Evolutionary conservation across 495 filamentous ascomycete species (phyloP), one percentile per base, ranked within the genome.

Genomic region (Jackrogersella minutella): DNA sequence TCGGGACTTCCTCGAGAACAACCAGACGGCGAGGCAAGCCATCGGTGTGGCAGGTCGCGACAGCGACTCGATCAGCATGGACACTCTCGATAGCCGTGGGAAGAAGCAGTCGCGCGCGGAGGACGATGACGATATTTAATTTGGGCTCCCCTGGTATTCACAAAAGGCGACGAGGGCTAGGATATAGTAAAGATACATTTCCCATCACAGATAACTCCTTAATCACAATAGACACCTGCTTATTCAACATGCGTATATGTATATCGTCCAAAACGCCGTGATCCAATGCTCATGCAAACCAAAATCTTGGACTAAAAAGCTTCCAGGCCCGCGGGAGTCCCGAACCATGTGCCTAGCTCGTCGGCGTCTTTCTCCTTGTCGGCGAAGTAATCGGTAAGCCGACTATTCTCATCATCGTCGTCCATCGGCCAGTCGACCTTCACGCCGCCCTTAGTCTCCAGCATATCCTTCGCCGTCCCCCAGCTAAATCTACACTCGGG

Each of bases 401-500:
- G 84, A 69, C 84, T 83, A 14, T 80, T 84, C 41, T 82, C 84
- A 19, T 78, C 91, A 37, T 90, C 87, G 0, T 90, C 88, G 10
- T 90, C 89, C 4, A 76, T 80, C 0, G 92, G 91, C 95, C 95
- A 99, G 34, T 97, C 93, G 1, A 96, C 90, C 61, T 84, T 88
- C 30, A 87, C 79, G 11, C 85, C 77, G 21, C 75, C 82, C 59
- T 85, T 82, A 21, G 76, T 71, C 58, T 98, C 96, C 1, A 99
- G 74, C 87, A 97, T 86, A 73, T 97, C 93, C 74, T 93, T 98
- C 8, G 90, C 91, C 0, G 95, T 97, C 5, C 91, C 90, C 95
- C 95, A 99, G 71, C 92, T 95, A 64, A 97, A 97, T 31, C 95
- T 83, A 71, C 91, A 93, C 77, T 97, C 92, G 17, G 84, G 87